These are phyloP conservation scores for Sporobolomyces phaffii DNA, from an alignment of 768 basidiomycete species.

Conservation along the genomic window DNA sequence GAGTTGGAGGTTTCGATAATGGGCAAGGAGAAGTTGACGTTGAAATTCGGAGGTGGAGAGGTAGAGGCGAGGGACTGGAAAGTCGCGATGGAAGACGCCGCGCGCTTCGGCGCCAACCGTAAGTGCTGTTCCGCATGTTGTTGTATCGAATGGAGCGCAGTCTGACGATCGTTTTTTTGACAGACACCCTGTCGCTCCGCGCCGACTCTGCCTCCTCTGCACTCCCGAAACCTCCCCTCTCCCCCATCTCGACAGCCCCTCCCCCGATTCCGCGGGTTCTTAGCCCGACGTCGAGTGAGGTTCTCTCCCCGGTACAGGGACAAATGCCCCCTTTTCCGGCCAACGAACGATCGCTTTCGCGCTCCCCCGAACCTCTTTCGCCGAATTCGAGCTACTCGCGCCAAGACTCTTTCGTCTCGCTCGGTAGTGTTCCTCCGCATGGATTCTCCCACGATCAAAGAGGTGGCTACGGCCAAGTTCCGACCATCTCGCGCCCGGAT, in stretches of 20 bases:
- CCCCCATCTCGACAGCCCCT: not conserved
- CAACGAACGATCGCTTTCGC: not conserved
- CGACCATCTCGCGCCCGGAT: constrained; percentile 1
- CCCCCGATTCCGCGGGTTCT: not conserved
- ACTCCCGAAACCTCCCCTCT: constrained; percentile 3
- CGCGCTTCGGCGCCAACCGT: constrained; percentile 71
- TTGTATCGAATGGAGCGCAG: no score
- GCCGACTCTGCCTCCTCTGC: constrained; percentile 5
- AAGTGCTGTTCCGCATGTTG: no score
- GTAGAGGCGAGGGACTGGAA: constrained; percentile 60
- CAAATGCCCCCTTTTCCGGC: not conserved
- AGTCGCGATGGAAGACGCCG: constrained; percentile 70
- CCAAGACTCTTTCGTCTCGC: not conserved
- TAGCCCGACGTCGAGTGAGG: not conserved
- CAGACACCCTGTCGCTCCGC: constrained; percentile 25
- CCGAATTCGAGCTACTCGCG: constrained; percentile 15
- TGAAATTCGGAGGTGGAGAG: constrained; percentile 58
- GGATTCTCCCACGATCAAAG: not conserved
- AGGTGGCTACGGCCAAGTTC: not conserved
- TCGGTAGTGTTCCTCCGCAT: not conserved
- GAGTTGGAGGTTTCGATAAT: constrained; percentile 72
- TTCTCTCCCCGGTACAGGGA: not conserved
- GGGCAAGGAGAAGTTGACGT: constrained; percentile 72
- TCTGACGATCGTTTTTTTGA: no score
- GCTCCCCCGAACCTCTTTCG: not conserved